Conservation (phyloP, 441 rosid genomes). For the Euphorbia schlechtendalii region DNA sequence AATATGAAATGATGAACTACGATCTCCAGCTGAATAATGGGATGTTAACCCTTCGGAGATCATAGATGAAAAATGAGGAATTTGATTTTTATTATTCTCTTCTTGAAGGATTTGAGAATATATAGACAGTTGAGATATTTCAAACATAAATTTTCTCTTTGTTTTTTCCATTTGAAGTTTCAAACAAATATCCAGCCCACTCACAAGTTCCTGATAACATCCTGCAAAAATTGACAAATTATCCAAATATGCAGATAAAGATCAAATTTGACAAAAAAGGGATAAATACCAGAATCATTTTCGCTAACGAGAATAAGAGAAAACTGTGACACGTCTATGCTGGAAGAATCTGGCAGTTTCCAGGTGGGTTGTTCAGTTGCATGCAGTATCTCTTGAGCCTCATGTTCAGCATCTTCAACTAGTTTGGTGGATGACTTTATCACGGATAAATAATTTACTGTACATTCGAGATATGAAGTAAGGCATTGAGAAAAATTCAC, state of each 20-base stretch:
- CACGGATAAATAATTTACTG: slow-evolving; percentile 30
- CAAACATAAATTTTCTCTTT: slow-evolving; percentile 46
- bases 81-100: slow-evolving; percentile 40
- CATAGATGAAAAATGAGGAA: slow-evolving; percentile 51
- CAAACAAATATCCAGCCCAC: slow-evolving; percentile 50
- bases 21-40: slow-evolving; percentile 32
- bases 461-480: slow-evolving; percentile 34
- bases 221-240: slow-evolving; percentile 42
- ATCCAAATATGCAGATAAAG: slow-evolving; percentile 18
- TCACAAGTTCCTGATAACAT: slow-evolving; percentile 49
- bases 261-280: slow-evolving; percentile 23
- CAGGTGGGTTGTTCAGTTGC: slow-evolving; percentile 29
- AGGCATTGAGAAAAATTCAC: slow-evolving; percentile 37
- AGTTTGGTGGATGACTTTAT: slow-evolving; percentile 28
- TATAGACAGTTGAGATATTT: slow-evolving; percentile 58
- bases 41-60: slow-evolving; percentile 38
- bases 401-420: slow-evolving; percentile 33
- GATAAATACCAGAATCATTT: slow-evolving; percentile 52
- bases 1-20: slow-evolving; percentile 28
- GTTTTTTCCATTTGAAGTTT: slow-evolving; percentile 40
- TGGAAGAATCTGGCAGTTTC: slow-evolving; percentile 40
- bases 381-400: slow-evolving; percentile 24
- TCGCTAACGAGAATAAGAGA: slow-evolving; percentile 52
- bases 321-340: slow-evolving; percentile 45
- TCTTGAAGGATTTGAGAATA: slow-evolving; percentile 53